phyloP scores from a whole-genome alignment of 2,329 filamentous ascomycete species.

The Cytospora leucostoma region DNA sequence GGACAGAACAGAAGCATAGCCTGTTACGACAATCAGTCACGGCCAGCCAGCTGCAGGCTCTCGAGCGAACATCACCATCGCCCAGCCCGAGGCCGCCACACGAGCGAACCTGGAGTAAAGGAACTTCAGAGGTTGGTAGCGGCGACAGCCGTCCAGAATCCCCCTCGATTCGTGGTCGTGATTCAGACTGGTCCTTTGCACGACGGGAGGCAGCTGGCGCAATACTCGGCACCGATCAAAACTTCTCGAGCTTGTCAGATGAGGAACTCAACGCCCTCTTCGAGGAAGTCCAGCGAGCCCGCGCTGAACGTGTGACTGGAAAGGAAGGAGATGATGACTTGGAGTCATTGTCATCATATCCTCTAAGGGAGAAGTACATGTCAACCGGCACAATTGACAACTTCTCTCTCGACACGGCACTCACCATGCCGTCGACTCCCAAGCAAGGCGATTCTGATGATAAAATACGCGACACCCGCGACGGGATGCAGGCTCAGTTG shows the following conservation, averaged over 20 bases:
- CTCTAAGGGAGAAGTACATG: slow-evolving; percentile 90
- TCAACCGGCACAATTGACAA: slow-evolving; percentile 94
- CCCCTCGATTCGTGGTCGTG: slow-evolving; percentile 71
- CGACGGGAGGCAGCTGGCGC: slow-evolving; percentile 90
- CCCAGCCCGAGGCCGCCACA: slow-evolving; percentile 64
- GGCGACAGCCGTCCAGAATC: slow-evolving; percentile 78
- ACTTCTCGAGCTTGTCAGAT: slow-evolving; percentile 85
- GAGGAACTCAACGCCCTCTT: slow-evolving; percentile 93
- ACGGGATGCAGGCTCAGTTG: slow-evolving; percentile 81
- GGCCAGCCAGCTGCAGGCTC: slow-evolving; percentile 58
- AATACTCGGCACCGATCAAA: slow-evolving; percentile 86
- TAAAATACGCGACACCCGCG: slow-evolving; percentile 69
- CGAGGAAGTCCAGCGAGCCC: slow-evolving; percentile 87
- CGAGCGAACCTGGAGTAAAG: slow-evolving; percentile 77
- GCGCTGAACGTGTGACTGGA: slow-evolving; percentile 70
- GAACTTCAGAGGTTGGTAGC: slow-evolving; percentile 75
- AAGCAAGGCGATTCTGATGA: slow-evolving; percentile 76
- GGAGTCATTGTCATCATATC: slow-evolving; percentile 86
- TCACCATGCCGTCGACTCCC: slow-evolving; percentile 94
- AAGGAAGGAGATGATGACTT: slow-evolving; percentile 86
- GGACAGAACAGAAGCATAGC: slow-evolving; percentile 66
- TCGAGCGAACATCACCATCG: slow-evolving; percentile 59
- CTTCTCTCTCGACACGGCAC: slow-evolving; percentile 88
- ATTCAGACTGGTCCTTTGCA: slow-evolving; percentile 94
- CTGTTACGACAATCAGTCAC: slow-evolving; percentile 81